A percentile compares a stretch with the other conserved stretches of the same genome.
Evolutionary conservation across 2,329 filamentous ascomycete genomes (phyloP).

Genomic region (Rutstroemia sp.): DNA sequence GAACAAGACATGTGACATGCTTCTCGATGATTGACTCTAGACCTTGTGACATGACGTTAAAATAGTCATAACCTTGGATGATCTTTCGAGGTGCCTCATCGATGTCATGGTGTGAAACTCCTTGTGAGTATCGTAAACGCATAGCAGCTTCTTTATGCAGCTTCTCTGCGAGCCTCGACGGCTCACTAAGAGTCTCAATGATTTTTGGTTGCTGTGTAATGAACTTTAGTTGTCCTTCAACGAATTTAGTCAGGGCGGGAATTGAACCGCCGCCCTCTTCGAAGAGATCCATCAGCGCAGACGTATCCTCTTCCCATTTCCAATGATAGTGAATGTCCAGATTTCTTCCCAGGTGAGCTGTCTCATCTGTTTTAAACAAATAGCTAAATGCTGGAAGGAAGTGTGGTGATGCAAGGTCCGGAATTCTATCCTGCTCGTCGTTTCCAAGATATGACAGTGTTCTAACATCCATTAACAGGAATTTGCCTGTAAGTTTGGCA

Average conservation of each 20-base stretch:
- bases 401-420: conserved; percentile 35
- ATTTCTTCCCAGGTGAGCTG: conserved; percentile 28
- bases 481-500: conserved; percentile 43
- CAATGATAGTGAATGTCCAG: conserved; percentile 35
- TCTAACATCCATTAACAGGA: conserved; percentile 43
- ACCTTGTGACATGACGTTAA: conserved; percentile 35
- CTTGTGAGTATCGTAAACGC: conserved; percentile 10
- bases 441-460: conserved; percentile 26
- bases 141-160: conserved; percentile 18
- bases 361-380: conserved; percentile 32
- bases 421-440: conserved; percentile 28
- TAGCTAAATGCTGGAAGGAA: conserved; percentile 41
- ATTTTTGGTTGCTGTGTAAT: conserved; percentile 41
- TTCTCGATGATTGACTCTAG: conserved; percentile 46
- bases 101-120: not conserved
- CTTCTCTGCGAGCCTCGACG: conserved; percentile 20
- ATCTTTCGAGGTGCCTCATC: conserved; percentile 32
- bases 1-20: conserved; percentile 43
- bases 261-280: conserved; percentile 36
- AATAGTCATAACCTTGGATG: conserved; percentile 37
- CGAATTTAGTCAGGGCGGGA: conserved; percentile 35
- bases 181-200: conserved; percentile 26
- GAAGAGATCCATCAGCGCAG: conserved; percentile 21
- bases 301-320: conserved; percentile 27
- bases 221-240: conserved; percentile 34